Evolutionary conservation across 495 filamentous ascomycete genomes (phyloP).

Genomic region (Tuber indicum): DNA sequence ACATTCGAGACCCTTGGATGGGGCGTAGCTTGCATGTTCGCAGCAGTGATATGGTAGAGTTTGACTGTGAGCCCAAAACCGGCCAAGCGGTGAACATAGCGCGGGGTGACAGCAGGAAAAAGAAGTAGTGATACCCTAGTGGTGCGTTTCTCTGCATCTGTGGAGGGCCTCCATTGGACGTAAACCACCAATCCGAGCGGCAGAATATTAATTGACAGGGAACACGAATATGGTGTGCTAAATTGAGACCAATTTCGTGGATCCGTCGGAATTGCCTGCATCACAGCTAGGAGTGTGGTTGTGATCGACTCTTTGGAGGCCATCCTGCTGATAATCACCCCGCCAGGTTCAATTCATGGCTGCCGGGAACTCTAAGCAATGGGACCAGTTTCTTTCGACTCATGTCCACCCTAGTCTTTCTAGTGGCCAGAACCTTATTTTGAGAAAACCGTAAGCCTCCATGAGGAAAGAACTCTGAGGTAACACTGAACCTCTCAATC

Average conservation of each 20-base stretch:
- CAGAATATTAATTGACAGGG: conserved; percentile 21
- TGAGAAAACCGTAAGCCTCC: background rate
- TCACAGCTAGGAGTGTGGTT: conserved; percentile 19
- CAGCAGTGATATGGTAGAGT: background rate
- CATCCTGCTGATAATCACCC: conserved; percentile 19
- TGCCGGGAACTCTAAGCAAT: conserved; percentile 27
- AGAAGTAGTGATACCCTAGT: conserved; percentile 12
- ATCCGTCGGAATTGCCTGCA: conserved; percentile 29
- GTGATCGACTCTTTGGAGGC: conserved; percentile 15
- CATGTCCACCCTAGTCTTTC: conserved; percentile 9
- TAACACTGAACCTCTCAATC: background rate
- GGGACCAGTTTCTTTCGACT: conserved; percentile 21
- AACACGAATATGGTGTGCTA: conserved; percentile 18
- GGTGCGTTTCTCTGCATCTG: conserved; percentile 7
- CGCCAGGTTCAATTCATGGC: conserved; percentile 18
- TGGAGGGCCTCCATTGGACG: background rate
- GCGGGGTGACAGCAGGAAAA: conserved; percentile 8
- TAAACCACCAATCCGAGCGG: conserved; percentile 12
- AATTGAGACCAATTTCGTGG: conserved; percentile 24
- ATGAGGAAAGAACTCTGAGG: background rate
- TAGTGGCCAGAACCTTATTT: background rate
- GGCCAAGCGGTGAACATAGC: background rate
- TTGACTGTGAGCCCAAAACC: conserved; percentile 4
- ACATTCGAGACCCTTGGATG: conserved; percentile 11
- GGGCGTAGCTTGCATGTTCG: background rate